These are phyloP conservation scores for Daldinia grandis DNA, from an alignment of 495 filamentous ascomycete genomes.

Conservation along the genomic window DNA sequence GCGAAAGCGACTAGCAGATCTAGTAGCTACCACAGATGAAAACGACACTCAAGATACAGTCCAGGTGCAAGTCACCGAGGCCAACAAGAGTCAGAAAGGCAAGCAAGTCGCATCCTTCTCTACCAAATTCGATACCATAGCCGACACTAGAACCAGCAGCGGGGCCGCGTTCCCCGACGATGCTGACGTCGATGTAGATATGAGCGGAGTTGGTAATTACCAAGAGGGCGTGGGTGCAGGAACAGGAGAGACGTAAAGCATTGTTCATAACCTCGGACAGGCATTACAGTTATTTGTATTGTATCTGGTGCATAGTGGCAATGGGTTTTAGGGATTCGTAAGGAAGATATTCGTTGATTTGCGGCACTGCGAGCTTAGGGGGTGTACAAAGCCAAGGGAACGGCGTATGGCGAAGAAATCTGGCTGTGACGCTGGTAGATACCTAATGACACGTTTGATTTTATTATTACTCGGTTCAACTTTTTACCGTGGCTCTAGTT, in stretches of 20 bases:
- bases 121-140: constrained; percentile 33
- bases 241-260: constrained; percentile 38
- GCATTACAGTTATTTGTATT: background rate
- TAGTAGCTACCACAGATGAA: constrained; percentile 39
- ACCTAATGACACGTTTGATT: constrained; percentile 11
- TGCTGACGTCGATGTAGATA: constrained; percentile 20
- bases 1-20: constrained; percentile 32
- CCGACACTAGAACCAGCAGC: constrained; percentile 12
- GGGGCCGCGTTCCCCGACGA: constrained; percentile 13
- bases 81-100: constrained; percentile 42
- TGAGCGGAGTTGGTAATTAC: constrained; percentile 23
- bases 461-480: background rate
- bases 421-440: background rate
- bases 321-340: background rate
- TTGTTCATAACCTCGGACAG: background rate
- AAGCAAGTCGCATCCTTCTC: constrained; percentile 41
- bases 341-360: background rate
- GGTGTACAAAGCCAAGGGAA: background rate
- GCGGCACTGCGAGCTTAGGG: background rate
- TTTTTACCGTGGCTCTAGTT: background rate
- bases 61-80: constrained; percentile 51
- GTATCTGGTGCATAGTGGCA: constrained; percentile 6
- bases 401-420: constrained; percentile 11
- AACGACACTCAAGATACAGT: constrained; percentile 52
- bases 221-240: constrained; percentile 44